A percentile compares a stretch with the other conserved stretches of the same genome.
phyloP scores from a whole-genome alignment of 305 asterid species.

The Plantago lanceolata region DNA sequence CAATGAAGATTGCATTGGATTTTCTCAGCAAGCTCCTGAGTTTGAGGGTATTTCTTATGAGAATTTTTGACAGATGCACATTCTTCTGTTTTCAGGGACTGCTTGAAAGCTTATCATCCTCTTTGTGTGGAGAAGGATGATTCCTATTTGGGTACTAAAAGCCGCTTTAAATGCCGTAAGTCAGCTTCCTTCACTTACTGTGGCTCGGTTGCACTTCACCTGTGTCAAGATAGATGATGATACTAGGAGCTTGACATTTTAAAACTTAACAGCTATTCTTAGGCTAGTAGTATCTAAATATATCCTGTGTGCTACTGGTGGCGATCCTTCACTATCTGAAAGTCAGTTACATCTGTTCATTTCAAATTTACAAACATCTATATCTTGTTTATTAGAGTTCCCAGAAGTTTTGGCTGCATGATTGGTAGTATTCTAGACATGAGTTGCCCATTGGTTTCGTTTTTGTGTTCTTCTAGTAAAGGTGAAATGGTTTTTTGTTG shows the following conservation, averaged over 20 bases:
- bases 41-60: too few relatives aligned
- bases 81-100: conserved; percentile 49
- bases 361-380: not conserved
- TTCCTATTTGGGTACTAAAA: conserved; percentile 37
- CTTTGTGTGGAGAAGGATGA: conserved; percentile 49
- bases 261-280: too few relatives aligned
- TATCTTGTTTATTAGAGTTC: too few relatives aligned
- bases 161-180: conserved; percentile 66
- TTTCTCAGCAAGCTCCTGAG: too few relatives aligned
- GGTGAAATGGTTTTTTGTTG: not conserved
- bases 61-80: not conserved
- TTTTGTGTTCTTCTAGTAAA: too few relatives aligned
- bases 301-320: not conserved
- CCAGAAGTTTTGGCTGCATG: conserved; percentile 4
- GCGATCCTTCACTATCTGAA: not conserved
- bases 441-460: not conserved
- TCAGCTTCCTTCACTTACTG: conserved; percentile 5
- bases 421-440: not conserved
- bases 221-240: not conserved
- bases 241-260: not conserved
- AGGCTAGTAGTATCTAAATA: not conserved
- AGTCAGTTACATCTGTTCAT: too few relatives aligned
- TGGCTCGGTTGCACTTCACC: not conserved
- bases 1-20: too few relatives aligned
- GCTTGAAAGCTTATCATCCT: conserved; percentile 71